Base-by-base conservation (phyloP, 768 basidiomycete species). In the Boletus eberwhitei region DNA sequence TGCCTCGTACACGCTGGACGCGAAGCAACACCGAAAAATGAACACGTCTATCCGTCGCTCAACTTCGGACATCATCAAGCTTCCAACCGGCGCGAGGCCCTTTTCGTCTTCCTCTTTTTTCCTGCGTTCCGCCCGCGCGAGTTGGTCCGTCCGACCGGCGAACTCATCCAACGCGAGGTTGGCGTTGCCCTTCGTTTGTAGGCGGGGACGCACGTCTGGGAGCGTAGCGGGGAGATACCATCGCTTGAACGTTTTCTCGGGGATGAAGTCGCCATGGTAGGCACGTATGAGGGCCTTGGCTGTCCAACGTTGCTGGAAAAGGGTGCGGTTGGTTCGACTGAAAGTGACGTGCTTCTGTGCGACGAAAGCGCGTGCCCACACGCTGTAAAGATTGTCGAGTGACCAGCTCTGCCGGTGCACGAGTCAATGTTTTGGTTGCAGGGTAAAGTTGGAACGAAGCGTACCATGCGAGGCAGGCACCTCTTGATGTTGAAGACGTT, bases 181-280 rank as follows among this genome's bases (percentile, higher is more conserved):
- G 48, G 78, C 77, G 8, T 77, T 76, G 3, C 38, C 38, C 47
- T 44, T 48, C 14, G 74, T 63, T 8, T 42, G 77, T 67, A 59
- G 63, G 38, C 76, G 80, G 40, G 81, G 92, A 46, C 90, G 88
- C 50, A 92, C 89, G 64, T 93, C 91, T 0, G 91, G 96, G 16
- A 98, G 78, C 0, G 81, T 86, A 55, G 82, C 77, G 16, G 96
- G 96, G 36, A 99, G 81, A 70, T 93, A 98, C 89, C 93, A 94
- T 53, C 88, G 84, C 68, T 94, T 94, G 81, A 98, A 98, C 36
- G 87, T 86, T 64, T 87, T 88, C 76, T 96, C 93, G 50, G 86
- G 86, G 57, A 98, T 93, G 67, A 82, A 88, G 78, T 97, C 95
- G 22, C 95, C 94, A 67, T 98, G 97, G 78, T 98, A 98, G 5